A percentile compares a stretch with the other conserved stretches of the same genome.
These are phyloP conservation scores for Colletotrichum cordylinicola DNA, from an alignment of 2,329 filamentous ascomycete genomes.

Conservation along the genomic window DNA sequence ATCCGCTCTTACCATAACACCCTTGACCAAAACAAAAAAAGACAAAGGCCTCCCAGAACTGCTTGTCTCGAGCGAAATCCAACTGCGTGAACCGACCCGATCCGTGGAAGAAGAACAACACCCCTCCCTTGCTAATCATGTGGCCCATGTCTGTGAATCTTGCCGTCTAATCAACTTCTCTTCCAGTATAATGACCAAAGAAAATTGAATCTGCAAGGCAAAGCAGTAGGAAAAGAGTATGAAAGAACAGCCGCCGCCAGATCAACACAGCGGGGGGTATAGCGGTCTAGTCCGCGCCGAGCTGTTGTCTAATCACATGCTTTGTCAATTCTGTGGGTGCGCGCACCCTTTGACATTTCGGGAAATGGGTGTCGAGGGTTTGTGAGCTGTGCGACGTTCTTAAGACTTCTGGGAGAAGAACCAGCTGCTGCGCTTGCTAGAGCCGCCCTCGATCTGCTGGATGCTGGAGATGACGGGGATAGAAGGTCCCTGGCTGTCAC, in stretches of 20 bases:
- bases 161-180: neutral
- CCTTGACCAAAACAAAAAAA: neutral
- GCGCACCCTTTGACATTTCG: neutral
- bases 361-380: neutral
- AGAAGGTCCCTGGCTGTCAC: conserved; percentile 44
- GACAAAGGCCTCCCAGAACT: conserved; percentile 2
- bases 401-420: conserved; percentile 70
- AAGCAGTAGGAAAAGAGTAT: neutral
- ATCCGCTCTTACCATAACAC: neutral
- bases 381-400: conserved; percentile 3
- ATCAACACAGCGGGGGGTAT: conserved; percentile 14
- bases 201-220: conserved; percentile 8
- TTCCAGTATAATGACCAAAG: conserved; percentile 9
- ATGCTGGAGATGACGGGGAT: conserved; percentile 64
- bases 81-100: neutral
- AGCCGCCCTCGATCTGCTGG: conserved; percentile 61
- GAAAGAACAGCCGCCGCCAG: neutral
- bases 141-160: neutral
- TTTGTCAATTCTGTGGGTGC: neutral
- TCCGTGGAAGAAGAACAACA: neutral
- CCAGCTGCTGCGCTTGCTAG: conserved; percentile 74
- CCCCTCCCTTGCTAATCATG: neutral
- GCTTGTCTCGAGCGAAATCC: conserved; percentile 1
- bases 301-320: conserved; percentile 8
- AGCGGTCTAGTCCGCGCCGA: conserved; percentile 12